Evolutionary conservation across 805 yeast species (phyloP).

Genomic region (Kuraishia borneana): DNA sequence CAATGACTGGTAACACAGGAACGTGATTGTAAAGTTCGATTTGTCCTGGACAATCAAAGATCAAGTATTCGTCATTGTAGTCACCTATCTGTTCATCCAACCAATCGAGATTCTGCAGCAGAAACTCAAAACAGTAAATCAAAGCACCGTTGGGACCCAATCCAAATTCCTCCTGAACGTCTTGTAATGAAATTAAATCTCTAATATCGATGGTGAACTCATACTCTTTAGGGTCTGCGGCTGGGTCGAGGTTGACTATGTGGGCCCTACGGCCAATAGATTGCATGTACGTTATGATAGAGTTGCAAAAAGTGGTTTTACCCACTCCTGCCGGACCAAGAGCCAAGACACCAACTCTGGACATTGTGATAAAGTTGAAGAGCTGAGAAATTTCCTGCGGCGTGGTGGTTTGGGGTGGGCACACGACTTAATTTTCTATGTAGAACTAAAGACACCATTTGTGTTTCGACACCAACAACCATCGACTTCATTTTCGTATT

Average conservation of each 20-base stretch:
- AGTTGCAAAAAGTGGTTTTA: slow-evolving; percentile 84
- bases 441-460: neutral
- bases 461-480: slow-evolving; percentile 24
- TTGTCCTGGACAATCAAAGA: slow-evolving; percentile 96
- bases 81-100: slow-evolving; percentile 95
- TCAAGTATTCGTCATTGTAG: slow-evolving; percentile 84
- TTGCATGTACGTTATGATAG: slow-evolving; percentile 81
- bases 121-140: slow-evolving; percentile 86
- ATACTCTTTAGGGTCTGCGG: slow-evolving; percentile 87
- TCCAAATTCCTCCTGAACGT: slow-evolving; percentile 90
- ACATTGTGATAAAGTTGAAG: no score
- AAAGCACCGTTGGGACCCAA: slow-evolving; percentile 94
- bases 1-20: slow-evolving; percentile 85
- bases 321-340: slow-evolving; percentile 99
- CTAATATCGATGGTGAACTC: slow-evolving; percentile 90
- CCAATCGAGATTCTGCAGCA: slow-evolving; percentile 90
- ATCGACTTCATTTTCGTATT: slow-evolving; percentile 24
- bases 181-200: slow-evolving; percentile 81
- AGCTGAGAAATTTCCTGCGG: no score
- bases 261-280: slow-evolving; percentile 88
- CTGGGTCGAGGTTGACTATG: slow-evolving; percentile 91
- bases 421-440: neutral
- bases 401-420: neutral
- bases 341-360: slow-evolving; percentile 88
- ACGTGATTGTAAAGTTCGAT: slow-evolving; percentile 91